Evolutionary conservation across 1,139 yeast genomes (phyloP), one percentile per base, ranked within the genome.

Genomic region (Hemisphaericaspora lyxosophila): DNA sequence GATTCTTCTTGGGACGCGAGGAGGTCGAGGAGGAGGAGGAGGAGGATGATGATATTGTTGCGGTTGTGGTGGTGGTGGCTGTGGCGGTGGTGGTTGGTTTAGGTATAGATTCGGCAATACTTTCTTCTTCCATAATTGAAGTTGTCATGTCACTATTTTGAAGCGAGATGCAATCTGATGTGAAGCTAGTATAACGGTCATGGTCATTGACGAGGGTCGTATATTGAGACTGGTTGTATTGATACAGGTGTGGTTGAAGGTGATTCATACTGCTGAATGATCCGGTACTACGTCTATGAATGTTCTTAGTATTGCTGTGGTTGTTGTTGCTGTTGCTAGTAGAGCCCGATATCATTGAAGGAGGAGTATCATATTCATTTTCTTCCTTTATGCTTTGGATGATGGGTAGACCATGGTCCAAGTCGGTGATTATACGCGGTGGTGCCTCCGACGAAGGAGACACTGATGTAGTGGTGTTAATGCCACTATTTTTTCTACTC

Each of bases 131-230:
- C 26, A 49, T 39, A 30, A 53, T 57, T 11, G 25, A 20, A 12
- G 38, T 41, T 11, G 73, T 67, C 73, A 67, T 65, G 38, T 67
- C 74, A 46, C 69, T 62, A 46, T 66, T 64, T 49, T 57, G 70
- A 31, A 68, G 55, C 17, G 69, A 62, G 13, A 68, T 60, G 36
- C 73, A 67, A 38, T 67, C 72, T 18, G 72, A 51, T 20, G 65
- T 62, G 51, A 64, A 63, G 11, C 66, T 56, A 9, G 59, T 53
- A 46, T 62, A 62, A 26, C 62, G 45, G 22, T 46, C 45, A 12
- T 42, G 36, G 29, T 39, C 37, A 27, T 33, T 32, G 8, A 30
- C 31, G n/a, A 36, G 19, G 9, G 34, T 17, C 3, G 42, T 20
- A 22, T 36, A 34, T 15, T 34, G 38, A 26, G 24, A 27, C 6